Conservation (phyloP, 2,329 filamentous ascomycete genomes). For the Phoma sp. region DNA sequence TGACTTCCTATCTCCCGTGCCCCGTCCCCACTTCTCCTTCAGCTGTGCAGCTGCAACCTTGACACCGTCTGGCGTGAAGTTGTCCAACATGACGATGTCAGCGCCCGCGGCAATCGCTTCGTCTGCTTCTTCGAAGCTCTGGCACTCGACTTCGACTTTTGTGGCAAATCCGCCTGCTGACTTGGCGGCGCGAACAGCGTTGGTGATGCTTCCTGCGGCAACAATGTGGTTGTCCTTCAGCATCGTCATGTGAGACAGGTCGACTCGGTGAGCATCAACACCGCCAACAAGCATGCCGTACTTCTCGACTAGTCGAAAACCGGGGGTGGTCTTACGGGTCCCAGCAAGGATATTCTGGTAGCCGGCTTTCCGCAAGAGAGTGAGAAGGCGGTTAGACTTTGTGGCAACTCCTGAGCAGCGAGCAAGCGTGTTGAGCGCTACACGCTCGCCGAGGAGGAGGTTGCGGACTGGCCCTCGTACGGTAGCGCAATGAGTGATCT, state of each 20-base stretch:
- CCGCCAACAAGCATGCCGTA: slow-evolving; percentile 97
- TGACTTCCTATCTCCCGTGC: slow-evolving; percentile 65
- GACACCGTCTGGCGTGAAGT: slow-evolving; percentile 84
- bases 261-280: slow-evolving; percentile 89
- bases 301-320: slow-evolving; percentile 94
- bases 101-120: slow-evolving; percentile 90
- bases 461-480: slow-evolving; percentile 84
- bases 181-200: slow-evolving; percentile 84
- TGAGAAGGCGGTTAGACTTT: slow-evolving; percentile 59
- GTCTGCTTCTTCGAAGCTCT: slow-evolving; percentile 85
- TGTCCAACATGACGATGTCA: slow-evolving; percentile 97
- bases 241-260: slow-evolving; percentile 93
- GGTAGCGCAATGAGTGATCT: slow-evolving; percentile 72
- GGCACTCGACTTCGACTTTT: slow-evolving; percentile 96
- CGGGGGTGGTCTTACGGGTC: slow-evolving; percentile 95
- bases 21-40: slow-evolving; percentile 78
- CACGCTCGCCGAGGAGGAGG: slow-evolving; percentile 88
- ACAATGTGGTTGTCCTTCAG: slow-evolving; percentile 99
- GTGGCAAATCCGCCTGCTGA: slow-evolving; percentile 85
- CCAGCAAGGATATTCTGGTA: slow-evolving; percentile 88
- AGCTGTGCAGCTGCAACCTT: slow-evolving; percentile 75
- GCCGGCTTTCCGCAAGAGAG: slow-evolving; percentile 66
- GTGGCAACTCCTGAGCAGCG: slow-evolving; percentile 92
- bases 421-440: slow-evolving; percentile 88
- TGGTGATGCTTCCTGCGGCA: slow-evolving; percentile 82